Percentiles rank a stretch among this genome's conserved stretches.
phyloP scores from a whole-genome alignment of 257 asterid species.

The Solanum okadae region DNA sequence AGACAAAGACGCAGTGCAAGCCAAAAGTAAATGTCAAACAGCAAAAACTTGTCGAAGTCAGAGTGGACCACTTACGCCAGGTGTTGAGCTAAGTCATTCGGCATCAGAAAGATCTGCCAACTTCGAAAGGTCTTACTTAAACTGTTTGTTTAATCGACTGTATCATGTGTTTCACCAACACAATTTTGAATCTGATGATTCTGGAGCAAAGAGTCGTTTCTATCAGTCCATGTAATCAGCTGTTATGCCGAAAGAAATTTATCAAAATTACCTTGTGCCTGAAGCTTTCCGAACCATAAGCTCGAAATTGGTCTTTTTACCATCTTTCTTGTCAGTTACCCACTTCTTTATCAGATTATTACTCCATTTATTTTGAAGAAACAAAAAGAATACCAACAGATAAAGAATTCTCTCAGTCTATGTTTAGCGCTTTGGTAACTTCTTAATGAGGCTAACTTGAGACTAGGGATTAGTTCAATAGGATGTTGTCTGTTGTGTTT shows the following conservation, averaged over 20 bases:
- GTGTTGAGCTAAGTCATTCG: constrained; percentile 51
- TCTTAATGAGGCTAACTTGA: neutral
- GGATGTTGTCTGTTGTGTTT: neutral
- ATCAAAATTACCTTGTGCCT: neutral
- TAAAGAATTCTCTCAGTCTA: neutral
- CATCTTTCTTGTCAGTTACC: neutral
- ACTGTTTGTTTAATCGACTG: neutral
- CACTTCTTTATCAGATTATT: neutral
- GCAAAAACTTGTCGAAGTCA: constrained; percentile 60
- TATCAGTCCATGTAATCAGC: neutral
- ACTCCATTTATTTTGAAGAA: neutral
- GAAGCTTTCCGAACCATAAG: neutral
- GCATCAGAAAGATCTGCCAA: constrained; percentile 52
- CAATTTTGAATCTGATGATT: neutral
- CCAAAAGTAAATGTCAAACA: constrained; percentile 45
- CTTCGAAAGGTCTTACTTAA: constrained; percentile 53
- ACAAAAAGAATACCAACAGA: neutral
- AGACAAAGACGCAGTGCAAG: constrained; percentile 45
- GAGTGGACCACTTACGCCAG: constrained; percentile 89
- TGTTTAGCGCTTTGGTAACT: neutral
- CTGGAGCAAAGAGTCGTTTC: neutral
- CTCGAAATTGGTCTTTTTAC: neutral
- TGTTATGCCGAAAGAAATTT: neutral
- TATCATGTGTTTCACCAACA: neutral
- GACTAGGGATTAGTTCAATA: neutral